Percentiles rank a stretch among this genome's conserved stretches.
phyloP scores from a whole-genome alignment of 2,329 filamentous ascomycete species.

The Lizonia empirigonia region DNA sequence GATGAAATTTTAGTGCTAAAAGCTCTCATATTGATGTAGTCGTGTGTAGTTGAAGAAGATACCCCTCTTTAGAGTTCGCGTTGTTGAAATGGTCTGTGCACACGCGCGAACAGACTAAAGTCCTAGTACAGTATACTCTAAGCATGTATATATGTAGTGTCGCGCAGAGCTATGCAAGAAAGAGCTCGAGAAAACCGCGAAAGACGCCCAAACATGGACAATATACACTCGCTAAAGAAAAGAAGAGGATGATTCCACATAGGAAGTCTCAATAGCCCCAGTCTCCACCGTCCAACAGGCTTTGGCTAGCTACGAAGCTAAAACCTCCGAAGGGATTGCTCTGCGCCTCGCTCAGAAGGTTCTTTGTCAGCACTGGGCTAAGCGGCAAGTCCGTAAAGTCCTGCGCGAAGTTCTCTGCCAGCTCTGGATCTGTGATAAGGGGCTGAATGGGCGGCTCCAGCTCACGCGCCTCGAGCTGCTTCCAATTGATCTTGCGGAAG shows the following conservation, averaged over 20 bases:
- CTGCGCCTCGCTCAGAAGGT: slow-evolving; percentile 38
- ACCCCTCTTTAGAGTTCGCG: no score
- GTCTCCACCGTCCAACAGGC: slow-evolving; percentile 51
- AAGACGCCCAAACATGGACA: neutral
- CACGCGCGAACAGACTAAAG: no score
- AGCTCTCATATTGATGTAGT: no score
- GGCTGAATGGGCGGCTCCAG: slow-evolving; percentile 88
- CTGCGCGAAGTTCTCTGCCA: slow-evolving; percentile 94
- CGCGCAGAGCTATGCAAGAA: neutral
- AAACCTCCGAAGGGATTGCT: slow-evolving; percentile 60
- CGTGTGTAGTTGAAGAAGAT: no score
- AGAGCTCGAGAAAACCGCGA: neutral
- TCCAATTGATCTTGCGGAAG: slow-evolving; percentile 97
- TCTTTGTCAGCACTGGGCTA: slow-evolving; percentile 65
- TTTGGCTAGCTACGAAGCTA: slow-evolving; percentile 59
- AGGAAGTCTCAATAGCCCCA: slow-evolving; percentile 36
- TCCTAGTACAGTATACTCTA: no score
- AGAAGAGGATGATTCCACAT: neutral
- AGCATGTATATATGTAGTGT: neutral
- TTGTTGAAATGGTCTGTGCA: neutral
- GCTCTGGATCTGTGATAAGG: slow-evolving; percentile 90
- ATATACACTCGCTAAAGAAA: neutral
- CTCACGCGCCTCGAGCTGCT: slow-evolving; percentile 79
- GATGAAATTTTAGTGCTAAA: no score
- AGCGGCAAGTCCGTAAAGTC: slow-evolving; percentile 89